Evolutionary conservation across 768 basidiomycete species (phyloP).

Genomic region (Rhodotorula taiwanensis): DNA sequence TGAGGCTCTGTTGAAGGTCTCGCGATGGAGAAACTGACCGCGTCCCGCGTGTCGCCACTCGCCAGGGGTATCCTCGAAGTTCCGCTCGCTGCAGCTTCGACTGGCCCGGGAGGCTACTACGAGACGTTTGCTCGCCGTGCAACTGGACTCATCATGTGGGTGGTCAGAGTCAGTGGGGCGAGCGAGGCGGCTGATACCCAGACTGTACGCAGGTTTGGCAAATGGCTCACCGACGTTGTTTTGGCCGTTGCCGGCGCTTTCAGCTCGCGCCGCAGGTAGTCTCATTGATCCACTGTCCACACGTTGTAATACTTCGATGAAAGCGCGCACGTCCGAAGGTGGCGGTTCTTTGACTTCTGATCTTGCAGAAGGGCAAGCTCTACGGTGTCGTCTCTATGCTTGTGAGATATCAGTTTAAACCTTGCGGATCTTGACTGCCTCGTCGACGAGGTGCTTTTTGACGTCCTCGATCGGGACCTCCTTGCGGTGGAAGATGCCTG

Average conservation of each 20-base stretch:
- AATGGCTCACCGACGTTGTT: neutral
- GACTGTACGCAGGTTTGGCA: neutral
- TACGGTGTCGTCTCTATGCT: no score
- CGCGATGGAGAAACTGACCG: no score
- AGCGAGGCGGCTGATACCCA: no score
- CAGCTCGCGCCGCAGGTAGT: no score
- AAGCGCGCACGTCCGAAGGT: no score
- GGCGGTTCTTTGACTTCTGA: no score
- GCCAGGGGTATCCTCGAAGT: slow-evolving; percentile 21
- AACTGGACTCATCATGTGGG: neutral
- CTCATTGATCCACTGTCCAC: no score
- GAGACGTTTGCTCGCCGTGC: slow-evolving; percentile 3
- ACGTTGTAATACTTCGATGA: no score
- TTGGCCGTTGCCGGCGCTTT: neutral
- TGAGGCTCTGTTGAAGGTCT: slow-evolving; percentile 1
- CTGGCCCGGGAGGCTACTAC: slow-evolving; percentile 11
- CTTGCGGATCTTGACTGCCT: slow-evolving; percentile 39
- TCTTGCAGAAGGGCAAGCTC: no score
- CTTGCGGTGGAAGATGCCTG: slow-evolving; percentile 90
- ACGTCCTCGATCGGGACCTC: slow-evolving; percentile 79
- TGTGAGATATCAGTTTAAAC: slow-evolving; percentile 6
- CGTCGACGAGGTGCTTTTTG: slow-evolving; percentile 51
- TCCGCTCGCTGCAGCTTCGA: neutral
- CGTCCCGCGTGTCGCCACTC: neutral
- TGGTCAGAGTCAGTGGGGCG: neutral